phyloP scores from a whole-genome alignment of 2,329 filamentous ascomycete species.

The Fonsecaea nubica region DNA sequence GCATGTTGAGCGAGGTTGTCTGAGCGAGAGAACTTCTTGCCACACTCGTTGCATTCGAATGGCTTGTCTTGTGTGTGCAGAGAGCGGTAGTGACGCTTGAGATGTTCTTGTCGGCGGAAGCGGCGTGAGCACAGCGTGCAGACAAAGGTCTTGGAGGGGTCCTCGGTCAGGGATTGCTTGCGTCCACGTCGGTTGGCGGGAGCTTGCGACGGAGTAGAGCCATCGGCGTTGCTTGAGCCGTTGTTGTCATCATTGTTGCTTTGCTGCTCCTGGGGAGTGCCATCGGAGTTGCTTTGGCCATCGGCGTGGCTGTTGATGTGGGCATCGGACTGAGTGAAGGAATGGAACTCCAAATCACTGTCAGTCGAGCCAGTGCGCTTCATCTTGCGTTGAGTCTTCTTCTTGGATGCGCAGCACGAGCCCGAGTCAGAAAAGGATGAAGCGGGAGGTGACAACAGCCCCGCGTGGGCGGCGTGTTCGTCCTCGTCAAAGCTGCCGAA shows the following conservation, averaged over 20 bases:
- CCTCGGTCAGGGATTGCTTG: constrained; percentile 97
- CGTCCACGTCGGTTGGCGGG: constrained; percentile 89
- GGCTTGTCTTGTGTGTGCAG: constrained; percentile 99
- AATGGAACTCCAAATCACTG: constrained; percentile 43
- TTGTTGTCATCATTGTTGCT: constrained; percentile 55
- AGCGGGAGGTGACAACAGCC: constrained; percentile 68
- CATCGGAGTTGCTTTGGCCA: constrained; percentile 47
- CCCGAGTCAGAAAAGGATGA: constrained; percentile 62
- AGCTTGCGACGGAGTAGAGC: constrained; percentile 37
- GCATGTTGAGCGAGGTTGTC: constrained; percentile 98
- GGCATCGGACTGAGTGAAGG: constrained; percentile 43
- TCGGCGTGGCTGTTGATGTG: constrained; percentile 53
- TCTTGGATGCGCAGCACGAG: constrained; percentile 48
- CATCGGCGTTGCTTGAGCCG: constrained; percentile 42
- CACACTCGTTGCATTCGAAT: constrained; percentile 95
- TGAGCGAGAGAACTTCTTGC: constrained; percentile 98
- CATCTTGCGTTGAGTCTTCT: constrained; percentile 52
- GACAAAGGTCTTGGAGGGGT: constrained; percentile 97
- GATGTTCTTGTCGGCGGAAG: constrained; percentile 96
- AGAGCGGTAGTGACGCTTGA: constrained; percentile 98
- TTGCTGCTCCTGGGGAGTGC: constrained; percentile 51
- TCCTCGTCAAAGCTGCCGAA: constrained; percentile 77
- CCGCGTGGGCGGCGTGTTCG: constrained; percentile 65
- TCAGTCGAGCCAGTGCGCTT: constrained; percentile 42
- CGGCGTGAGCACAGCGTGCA: constrained; percentile 95